phyloP scores from a whole-genome alignment of 345 rosid species.

The Sapria himalayana region DNA sequence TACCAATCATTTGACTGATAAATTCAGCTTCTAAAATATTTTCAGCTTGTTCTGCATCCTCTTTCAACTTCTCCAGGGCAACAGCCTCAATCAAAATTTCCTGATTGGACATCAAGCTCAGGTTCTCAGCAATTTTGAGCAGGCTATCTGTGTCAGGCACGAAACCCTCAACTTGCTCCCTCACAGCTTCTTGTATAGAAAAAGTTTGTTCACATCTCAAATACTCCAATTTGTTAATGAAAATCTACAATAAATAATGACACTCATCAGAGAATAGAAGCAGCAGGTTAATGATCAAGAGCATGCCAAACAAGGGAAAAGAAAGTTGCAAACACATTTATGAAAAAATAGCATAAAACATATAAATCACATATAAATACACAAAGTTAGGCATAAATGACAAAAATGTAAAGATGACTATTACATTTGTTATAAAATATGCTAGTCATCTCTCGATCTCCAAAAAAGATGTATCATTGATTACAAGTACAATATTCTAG shows the following conservation, averaged over 20 bases:
- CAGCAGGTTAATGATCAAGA: too few species aligned
- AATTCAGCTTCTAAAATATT: constrained; percentile 54
- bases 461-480: too few species aligned
- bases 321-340: too few species aligned
- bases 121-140: constrained; percentile 44
- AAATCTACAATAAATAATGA: constrained; percentile 30
- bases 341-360: too few species aligned
- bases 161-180: constrained; percentile 34
- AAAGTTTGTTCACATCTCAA: constrained; percentile 32
- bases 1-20: constrained; percentile 44
- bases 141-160: constrained; percentile 49
- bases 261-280: constrained; percentile 11
- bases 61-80: constrained; percentile 88
- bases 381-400: too few species aligned
- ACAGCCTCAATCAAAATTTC: constrained; percentile 83
- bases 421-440: too few species aligned
- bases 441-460: too few species aligned
- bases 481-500: too few species aligned
- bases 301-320: too few species aligned
- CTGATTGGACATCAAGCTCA: constrained; percentile 69
- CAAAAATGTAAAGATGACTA: too few species aligned
- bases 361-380: too few species aligned
- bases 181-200: constrained; percentile 38
- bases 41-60: constrained; percentile 75
- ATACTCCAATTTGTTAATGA: constrained; percentile 45